Evolutionary conservation across 305 asterid species (phyloP).

Genomic region (Fraxinus angustifolia): DNA sequence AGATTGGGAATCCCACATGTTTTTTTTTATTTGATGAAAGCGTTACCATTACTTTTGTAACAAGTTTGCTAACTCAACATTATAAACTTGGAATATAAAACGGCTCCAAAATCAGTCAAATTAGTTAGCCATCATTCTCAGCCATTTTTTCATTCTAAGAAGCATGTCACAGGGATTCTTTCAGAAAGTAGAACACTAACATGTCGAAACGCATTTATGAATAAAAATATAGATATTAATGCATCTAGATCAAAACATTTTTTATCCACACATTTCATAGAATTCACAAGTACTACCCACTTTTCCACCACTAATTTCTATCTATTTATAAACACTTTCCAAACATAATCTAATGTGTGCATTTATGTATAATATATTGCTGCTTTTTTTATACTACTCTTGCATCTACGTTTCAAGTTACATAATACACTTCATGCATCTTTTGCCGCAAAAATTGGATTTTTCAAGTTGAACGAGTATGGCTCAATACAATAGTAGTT

Average conservation of each 20-base stretch:
- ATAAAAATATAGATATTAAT: neutral
- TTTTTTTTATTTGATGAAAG: neutral
- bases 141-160: neutral
- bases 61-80: slow-evolving; percentile 2
- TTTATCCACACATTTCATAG: neutral
- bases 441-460: neutral
- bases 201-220: neutral
- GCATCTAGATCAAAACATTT: neutral
- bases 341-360: neutral
- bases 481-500: neutral
- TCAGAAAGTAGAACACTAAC: neutral
- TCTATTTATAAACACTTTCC: neutral
- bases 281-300: neutral
- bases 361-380: neutral
- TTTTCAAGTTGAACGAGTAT: neutral
- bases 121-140: neutral
- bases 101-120: neutral
- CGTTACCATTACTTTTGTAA: neutral
- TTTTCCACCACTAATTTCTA: neutral
- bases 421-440: neutral
- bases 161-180: neutral
- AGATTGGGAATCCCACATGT: neutral
- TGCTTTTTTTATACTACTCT: neutral
- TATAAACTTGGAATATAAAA: neutral
- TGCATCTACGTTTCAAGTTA: neutral